Base-by-base conservation (phyloP, 352 stramenopile species). In the Halophytophthora polymorphica region DNA sequence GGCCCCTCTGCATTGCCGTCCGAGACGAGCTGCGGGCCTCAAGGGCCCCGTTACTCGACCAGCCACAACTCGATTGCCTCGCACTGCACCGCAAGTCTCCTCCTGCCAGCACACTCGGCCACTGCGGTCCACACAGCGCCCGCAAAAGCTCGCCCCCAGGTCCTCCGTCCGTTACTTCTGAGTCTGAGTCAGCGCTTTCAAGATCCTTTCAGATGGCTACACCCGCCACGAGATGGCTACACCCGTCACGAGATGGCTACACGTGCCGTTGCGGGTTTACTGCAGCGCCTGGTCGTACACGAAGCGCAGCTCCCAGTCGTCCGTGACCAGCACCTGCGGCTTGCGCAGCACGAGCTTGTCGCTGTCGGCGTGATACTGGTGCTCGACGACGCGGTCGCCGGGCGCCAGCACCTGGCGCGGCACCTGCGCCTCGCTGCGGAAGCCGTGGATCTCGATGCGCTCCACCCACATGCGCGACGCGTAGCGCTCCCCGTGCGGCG, bases 311-410 rank as follows among this genome's bases (percentile, higher is more conserved):
- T 76, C 59, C 83, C 82, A 96, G 40, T 76, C 68, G 36, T 80
- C 74, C 49, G 81, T 86, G 40, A 82, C 76, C 15, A 80, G 45
- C 46, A 93, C 62, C 34, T 69, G 58, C 15, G 86, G 87, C 68
- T 97, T 96, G 53, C 90, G 83, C 50, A 97, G 73, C 35, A 88
- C 87, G 19, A 97, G 51, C 40, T 71, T 53, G 48, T 94, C 74
- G 10, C 40, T 59, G 2, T 53, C 57, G 2, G 64, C 73, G 40
- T 96, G 76, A 57, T 91, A 96, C 36, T 66, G 49, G 48, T 90
- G 80, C 17, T 94, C 78, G 23, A 82, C 50, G 25, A 47, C 21
- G 18, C 55, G 65, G 39, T 81, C 58, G 17, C 61, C 55, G n/a
- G 50, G 60, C 19, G 73, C 72, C 43, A 80, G 45, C 56, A 71